These are phyloP conservation scores for Boletus coccyginus DNA, from an alignment of 768 basidiomycete species.

Conservation along the genomic window DNA sequence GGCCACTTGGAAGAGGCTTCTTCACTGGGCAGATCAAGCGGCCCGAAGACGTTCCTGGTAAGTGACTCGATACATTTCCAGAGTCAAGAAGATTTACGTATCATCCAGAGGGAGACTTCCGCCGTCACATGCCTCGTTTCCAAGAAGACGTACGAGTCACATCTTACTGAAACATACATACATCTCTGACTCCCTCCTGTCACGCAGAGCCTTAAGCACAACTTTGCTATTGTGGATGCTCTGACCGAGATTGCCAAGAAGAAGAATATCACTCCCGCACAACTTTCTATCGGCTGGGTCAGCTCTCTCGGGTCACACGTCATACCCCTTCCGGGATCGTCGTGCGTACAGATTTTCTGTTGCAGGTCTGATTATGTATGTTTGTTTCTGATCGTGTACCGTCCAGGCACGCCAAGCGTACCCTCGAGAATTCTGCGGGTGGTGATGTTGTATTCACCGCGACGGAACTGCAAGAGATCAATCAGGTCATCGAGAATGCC, in stretches of 20 bases:
- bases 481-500: slow-evolving; percentile 33
- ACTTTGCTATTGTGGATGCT: slow-evolving; percentile 42
- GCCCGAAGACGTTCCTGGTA: slow-evolving; percentile 33
- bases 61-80: not conserved
- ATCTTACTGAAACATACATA: not conserved
- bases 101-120: slow-evolving; percentile 39
- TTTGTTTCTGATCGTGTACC: not conserved
- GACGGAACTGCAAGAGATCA: slow-evolving; percentile 40
- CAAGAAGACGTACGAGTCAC: slow-evolving; percentile 34
- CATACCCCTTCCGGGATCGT: slow-evolving; percentile 51
- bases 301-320: slow-evolving; percentile 38
- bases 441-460: slow-evolving; percentile 41
- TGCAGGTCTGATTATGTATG: too few species aligned
- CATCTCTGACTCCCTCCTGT: not conserved
- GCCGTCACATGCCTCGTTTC: slow-evolving; percentile 41
- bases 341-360: slow-evolving; percentile 24
- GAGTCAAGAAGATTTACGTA: not conserved
- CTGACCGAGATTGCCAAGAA: slow-evolving; percentile 39
- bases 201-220: slow-evolving; percentile 38
- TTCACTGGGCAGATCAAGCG: slow-evolving; percentile 40
- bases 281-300: slow-evolving; percentile 47
- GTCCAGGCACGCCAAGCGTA: slow-evolving; percentile 36
- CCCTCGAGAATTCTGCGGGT: slow-evolving; percentile 44
- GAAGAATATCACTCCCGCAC: slow-evolving; percentile 40
- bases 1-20: slow-evolving; percentile 28